A percentile compares a stretch with the other conserved stretches of the same genome.
Conservation (phyloP, 208 protist species). For the Crithidia brevicula region DNA sequence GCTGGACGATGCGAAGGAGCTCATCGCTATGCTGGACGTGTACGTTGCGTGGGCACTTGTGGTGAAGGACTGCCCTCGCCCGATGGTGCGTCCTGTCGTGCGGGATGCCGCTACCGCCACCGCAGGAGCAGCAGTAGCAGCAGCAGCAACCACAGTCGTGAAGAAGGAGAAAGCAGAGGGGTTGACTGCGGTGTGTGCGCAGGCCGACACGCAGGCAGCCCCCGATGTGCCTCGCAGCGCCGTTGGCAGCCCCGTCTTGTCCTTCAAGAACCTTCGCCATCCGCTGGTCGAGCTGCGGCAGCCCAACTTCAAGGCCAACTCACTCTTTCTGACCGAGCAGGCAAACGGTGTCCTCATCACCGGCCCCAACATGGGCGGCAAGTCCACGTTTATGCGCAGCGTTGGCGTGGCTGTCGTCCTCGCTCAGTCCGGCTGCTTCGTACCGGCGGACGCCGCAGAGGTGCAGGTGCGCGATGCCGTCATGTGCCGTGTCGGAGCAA, state of each 20-base stretch:
- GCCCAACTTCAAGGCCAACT: constrained; percentile 80
- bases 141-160: constrained; percentile 1
- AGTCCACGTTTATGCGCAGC: constrained; percentile 99
- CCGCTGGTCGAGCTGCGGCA: constrained; percentile 89
- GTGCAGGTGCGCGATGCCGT: constrained; percentile 93
- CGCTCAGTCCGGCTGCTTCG: constrained; percentile 99
- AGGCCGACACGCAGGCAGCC: no score
- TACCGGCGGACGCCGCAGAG: constrained; percentile 94
- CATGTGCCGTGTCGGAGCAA: constrained; percentile 98
- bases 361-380: constrained; percentile 98
- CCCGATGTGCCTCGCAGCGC: no score
- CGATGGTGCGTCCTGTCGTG: constrained; percentile 93
- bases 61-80: constrained; percentile 79
- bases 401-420: constrained; percentile 97
- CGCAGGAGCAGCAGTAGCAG: constrained; percentile 7
- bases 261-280: constrained; percentile 80
- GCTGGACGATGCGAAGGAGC: constrained; percentile 93
- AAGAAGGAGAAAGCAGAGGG: constrained; percentile 12
- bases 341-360: constrained; percentile 89
- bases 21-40: constrained; percentile 96
- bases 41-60: constrained; percentile 92
- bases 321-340: constrained; percentile 73
- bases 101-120: constrained; percentile 1
- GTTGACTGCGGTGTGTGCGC: no score
- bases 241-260: constrained; percentile 54